Percentiles rank a stretch among this genome's conserved stretches.
These are phyloP conservation scores for Amanita inopinata DNA, from an alignment of 768 basidiomycete genomes.

Conservation along the genomic window DNA sequence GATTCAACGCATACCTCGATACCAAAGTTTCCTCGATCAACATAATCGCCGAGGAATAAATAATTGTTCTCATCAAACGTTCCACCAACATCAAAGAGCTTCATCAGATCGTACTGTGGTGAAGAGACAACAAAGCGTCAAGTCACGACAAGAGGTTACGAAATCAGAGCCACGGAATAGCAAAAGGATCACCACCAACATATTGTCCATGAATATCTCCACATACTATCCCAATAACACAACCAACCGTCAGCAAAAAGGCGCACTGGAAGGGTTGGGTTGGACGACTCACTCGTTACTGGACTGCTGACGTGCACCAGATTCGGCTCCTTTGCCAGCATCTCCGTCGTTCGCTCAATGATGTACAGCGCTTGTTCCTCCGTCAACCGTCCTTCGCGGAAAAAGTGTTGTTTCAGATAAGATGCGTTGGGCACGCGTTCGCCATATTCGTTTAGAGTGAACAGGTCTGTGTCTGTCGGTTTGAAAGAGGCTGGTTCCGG, in stretches of 20 bases:
- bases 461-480: constrained; percentile 73
- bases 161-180: neutral
- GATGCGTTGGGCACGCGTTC: constrained; percentile 60
- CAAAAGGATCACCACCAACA: constrained; percentile 31
- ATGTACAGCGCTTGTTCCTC: constrained; percentile 84
- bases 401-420: constrained; percentile 84
- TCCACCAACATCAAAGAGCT: constrained; percentile 93
- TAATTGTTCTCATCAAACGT: constrained; percentile 74
- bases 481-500: constrained; percentile 51
- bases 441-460: constrained; percentile 38
- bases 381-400: constrained; percentile 73
- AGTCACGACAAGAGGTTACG: neutral
- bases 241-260: constrained; percentile 4
- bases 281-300: constrained; percentile 64
- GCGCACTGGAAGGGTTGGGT: constrained; percentile 1
- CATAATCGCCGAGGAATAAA: constrained; percentile 94
- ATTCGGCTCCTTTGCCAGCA: constrained; percentile 74
- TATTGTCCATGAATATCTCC: constrained; percentile 99
- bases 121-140: constrained; percentile 2
- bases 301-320: constrained; percentile 81
- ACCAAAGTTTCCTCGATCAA: constrained; percentile 92
- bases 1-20: constrained; percentile 45
- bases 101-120: constrained; percentile 91
- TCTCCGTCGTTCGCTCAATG: constrained; percentile 51
- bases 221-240: too few relatives aligned